Evolutionary conservation across 75 land plant genomes (phyloP), one percentile per base, ranked within the genome.

Genomic region (Azolla pinnata): DNA sequence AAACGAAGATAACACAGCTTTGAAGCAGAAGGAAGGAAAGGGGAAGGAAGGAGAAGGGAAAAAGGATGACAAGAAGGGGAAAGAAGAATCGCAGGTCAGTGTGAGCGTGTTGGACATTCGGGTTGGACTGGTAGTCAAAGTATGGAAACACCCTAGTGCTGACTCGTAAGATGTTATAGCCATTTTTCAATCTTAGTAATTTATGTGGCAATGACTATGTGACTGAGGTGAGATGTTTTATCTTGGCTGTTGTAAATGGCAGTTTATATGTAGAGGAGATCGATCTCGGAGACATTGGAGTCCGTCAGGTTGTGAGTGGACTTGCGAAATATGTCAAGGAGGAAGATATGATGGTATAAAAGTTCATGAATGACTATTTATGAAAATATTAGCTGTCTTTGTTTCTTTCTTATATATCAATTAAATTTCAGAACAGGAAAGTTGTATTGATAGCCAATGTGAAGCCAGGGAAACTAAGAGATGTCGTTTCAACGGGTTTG

Each of bases 111-210:
- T 95, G 2, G 79, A 95, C 60, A 75, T 95, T 38, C 79, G 79
- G 40, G 85, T 95, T 71, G 99, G 99, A 19, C 31, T 83, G 19
- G 80, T 95, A 50, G 82, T 75, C 24, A 89, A 89, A 72, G 97
- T 90, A 23, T 89, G 91, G 91, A 95, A 95, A 62, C 99, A 95
- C 63, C 99, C 99, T 46, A 80, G 87, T 61, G 99, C 99, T 46
- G 99, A 95, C 58, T 79, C 88, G 87, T 89, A 59, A 57, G 56
- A 38, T 7, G 4, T 20, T 50, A n/a, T n/a, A n/a, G n/a, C 8
- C 17, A 7, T n/a, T 50, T n/a, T 50, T 19, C 24, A 50, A 17
- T 20, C 25, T 19, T 20, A 50, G n/a, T n/a, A n/a, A n/a, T n/a
- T n/a, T n/a, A n/a, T n/a, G n/a, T n/a, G 42, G 14, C 42, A 14